Evolutionary conservation across 1,139 yeast genomes (phyloP).

Genomic region (Scheffersomyces parashehatae): DNA sequence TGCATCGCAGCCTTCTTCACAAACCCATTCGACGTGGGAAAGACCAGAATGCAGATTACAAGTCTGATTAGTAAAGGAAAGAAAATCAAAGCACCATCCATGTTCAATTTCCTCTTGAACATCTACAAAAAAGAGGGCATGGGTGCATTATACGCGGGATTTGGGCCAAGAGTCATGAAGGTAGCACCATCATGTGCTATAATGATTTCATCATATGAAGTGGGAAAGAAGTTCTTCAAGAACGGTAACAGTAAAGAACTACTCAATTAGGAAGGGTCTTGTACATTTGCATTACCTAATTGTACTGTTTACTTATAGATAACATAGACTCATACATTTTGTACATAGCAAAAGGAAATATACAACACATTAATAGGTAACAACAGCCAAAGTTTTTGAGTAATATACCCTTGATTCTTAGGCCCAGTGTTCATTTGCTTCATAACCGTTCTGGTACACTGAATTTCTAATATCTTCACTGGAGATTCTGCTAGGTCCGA

Average conservation of each 20-base stretch:
- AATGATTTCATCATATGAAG: slow-evolving; percentile 94
- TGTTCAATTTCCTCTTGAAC: slow-evolving; percentile 64
- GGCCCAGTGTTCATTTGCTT: background rate
- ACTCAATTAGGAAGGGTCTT: too few relatives aligned
- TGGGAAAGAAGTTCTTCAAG: slow-evolving; percentile 70
- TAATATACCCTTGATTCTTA: background rate
- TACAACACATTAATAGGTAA: too few relatives aligned
- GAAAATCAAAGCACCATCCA: slow-evolving; percentile 34
- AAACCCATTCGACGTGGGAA: slow-evolving; percentile 96
- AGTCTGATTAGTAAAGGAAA: slow-evolving; percentile 10
- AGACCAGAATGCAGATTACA: slow-evolving; percentile 82
- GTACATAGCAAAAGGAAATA: too few relatives aligned
- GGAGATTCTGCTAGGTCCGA: background rate
- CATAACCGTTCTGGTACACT: background rate
- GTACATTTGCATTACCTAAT: too few relatives aligned
- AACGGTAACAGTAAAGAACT: slow-evolving; percentile 14
- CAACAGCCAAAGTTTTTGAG: too few relatives aligned
- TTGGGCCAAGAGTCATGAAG: slow-evolving; percentile 81
- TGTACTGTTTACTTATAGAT: too few relatives aligned
- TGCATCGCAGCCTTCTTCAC: slow-evolving; percentile 82
- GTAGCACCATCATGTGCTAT: slow-evolving; percentile 98
- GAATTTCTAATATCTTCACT: background rate
- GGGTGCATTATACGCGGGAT: slow-evolving; percentile 77
- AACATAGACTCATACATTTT: too few relatives aligned
- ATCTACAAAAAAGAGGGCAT: slow-evolving; percentile 75